Percentiles rank a stretch among this genome's conserved stretches.
phyloP scores from a whole-genome alignment of 768 basidiomycete species.

The Pisolithus albus region DNA sequence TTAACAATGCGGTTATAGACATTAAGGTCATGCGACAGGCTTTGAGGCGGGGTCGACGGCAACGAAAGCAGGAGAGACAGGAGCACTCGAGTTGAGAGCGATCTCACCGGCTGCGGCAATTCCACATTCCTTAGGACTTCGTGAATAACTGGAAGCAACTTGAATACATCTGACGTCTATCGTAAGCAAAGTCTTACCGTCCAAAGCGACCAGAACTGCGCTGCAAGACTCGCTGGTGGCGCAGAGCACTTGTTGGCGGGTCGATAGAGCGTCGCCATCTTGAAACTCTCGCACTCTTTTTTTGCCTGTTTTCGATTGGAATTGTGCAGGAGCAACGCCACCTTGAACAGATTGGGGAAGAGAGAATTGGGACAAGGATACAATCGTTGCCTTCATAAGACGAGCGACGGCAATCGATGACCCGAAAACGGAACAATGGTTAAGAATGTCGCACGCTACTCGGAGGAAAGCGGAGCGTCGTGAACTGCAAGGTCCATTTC shows the following conservation, averaged over 20 bases:
- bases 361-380: conserved; percentile 43
- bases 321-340: not conserved
- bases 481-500: conserved; percentile 16
- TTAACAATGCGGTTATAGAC: conserved; percentile 41
- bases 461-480: conserved; percentile 40
- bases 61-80: conserved; percentile 52
- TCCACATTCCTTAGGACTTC: conserved; percentile 43
- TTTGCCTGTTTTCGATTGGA: conserved; percentile 48
- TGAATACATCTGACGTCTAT: conserved; percentile 2
- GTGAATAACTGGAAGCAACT: conserved; percentile 38
- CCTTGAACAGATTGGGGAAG: conserved; percentile 25
- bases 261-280: conserved; percentile 65
- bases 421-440: conserved; percentile 38
- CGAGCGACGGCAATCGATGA: conserved; percentile 45
- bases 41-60: conserved; percentile 48
- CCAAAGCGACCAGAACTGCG: conserved; percentile 45
- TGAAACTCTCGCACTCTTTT: conserved; percentile 68
- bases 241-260: conserved; percentile 41
- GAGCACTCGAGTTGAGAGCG: conserved; percentile 51
- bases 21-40: conserved; percentile 44
- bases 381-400: conserved; percentile 47
- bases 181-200: conserved; percentile 39
- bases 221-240: conserved; percentile 44
- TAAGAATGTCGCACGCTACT: conserved; percentile 38
- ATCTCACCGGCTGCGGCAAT: conserved; percentile 47